Conservation (phyloP, 257 asterid genomes). For the Fraxinus americana region DNA sequence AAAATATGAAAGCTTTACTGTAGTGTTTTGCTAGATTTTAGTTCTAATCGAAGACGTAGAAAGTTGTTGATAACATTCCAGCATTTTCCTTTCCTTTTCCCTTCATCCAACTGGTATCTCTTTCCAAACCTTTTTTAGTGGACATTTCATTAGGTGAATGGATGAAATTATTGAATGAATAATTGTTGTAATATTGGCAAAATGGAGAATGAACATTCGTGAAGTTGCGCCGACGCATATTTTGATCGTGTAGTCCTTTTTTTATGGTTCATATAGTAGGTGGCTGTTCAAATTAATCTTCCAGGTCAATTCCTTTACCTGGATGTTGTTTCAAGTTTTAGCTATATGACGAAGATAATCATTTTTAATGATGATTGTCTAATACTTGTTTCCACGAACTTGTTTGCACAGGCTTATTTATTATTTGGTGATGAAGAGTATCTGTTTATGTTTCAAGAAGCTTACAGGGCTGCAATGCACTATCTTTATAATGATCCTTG, state of each 20-base stretch:
- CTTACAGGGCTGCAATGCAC: slow-evolving; percentile 89
- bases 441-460: slow-evolving; percentile 94
- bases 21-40: background rate
- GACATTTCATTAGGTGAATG: background rate
- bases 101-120: background rate
- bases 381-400: background rate
- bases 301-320: background rate
- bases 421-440: slow-evolving; percentile 97
- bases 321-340: background rate
- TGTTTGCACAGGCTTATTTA: slow-evolving; percentile 67
- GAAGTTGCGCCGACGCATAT: background rate
- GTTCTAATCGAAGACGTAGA: background rate
- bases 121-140: background rate
- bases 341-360: background rate
- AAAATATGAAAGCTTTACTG: background rate
- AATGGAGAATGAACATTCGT: background rate
- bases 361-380: background rate
- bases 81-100: background rate
- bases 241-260: background rate
- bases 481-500: slow-evolving; percentile 94
- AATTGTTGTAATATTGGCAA: background rate
- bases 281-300: background rate
- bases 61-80: background rate
- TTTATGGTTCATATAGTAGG: background rate
- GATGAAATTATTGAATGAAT: background rate